Evolutionary conservation across 2,329 filamentous ascomycete genomes (phyloP).

Genomic region (Pseudocercospora crystallina): DNA sequence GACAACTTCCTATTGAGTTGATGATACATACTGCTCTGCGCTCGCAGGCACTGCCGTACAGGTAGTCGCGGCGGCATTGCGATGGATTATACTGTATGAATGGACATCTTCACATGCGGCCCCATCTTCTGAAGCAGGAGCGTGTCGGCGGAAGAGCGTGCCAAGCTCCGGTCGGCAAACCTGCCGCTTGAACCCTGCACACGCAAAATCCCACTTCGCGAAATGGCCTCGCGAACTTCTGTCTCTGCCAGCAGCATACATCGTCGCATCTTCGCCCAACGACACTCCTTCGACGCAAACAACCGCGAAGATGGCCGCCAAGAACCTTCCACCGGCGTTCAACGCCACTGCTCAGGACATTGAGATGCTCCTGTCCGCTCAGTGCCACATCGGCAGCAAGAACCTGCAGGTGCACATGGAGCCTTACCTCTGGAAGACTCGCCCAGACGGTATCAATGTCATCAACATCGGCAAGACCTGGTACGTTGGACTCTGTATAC

Average conservation of each 20-base stretch:
- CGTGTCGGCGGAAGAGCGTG: too few species aligned
- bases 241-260: constrained; percentile 16
- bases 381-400: constrained; percentile 96
- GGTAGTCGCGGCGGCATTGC: constrained; percentile 52
- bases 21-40: constrained; percentile 35
- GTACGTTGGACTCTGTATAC: constrained; percentile 54
- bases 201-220: constrained; percentile 10
- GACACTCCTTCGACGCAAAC: constrained; percentile 14
- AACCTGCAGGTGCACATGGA: constrained; percentile 99
- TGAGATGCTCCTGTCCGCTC: constrained; percentile 97
- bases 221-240: constrained; percentile 2
- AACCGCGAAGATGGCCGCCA: constrained; percentile 80
- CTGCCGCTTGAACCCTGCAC: background rate
- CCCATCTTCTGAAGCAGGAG: too few species aligned
- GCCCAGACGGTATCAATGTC: constrained; percentile 96
- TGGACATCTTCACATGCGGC: too few species aligned
- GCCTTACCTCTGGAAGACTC: constrained; percentile 99
- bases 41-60: constrained; percentile 44
- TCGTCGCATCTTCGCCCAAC: constrained; percentile 17
- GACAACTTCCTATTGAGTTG: background rate
- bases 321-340: constrained; percentile 91
- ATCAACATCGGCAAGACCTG: constrained; percentile 99
- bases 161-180: too few species aligned
- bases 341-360: constrained; percentile 98
- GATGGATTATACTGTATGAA: background rate